Evolutionary conservation across 83 land plant genomes (phyloP).

Genomic region (Larix sibirica): DNA sequence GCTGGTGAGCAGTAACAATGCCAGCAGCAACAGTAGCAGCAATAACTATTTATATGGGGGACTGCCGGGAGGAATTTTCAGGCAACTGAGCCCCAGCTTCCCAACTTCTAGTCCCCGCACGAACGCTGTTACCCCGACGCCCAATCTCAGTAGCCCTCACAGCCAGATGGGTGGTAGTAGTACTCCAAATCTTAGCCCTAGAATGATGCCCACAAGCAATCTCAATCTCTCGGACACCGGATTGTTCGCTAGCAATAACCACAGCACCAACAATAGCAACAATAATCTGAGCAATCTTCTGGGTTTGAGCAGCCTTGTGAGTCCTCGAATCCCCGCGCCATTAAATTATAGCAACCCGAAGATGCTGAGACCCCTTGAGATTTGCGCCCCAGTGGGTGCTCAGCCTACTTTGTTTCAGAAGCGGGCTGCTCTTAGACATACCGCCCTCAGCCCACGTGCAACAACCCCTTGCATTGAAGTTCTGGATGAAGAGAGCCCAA

Average conservation of each 20-base stretch:
- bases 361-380: conserved; percentile 38
- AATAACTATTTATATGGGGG: background rate
- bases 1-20: background rate
- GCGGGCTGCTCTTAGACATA: conserved; percentile 34
- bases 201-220: background rate
- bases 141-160: conserved; percentile 8
- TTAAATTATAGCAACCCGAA: conserved; percentile 22
- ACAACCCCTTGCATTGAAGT: background rate
- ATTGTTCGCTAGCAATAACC: no score
- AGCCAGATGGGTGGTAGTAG: conserved; percentile 4
- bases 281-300: background rate
- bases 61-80: background rate
- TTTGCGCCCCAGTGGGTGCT: conserved; percentile 28
- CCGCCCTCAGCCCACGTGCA: background rate
- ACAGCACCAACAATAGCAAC: no score
- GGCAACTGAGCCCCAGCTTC: background rate
- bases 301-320: conserved; percentile 1
- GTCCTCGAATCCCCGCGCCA: background rate
- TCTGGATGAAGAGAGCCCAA: conserved; percentile 4
- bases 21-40: background rate
- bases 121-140: background rate
- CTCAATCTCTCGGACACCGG: background rate
- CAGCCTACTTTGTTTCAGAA: conserved; percentile 54
- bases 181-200: conserved; percentile 10
- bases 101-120: conserved; percentile 2